Evolutionary conservation across 495 filamentous ascomycete species (phyloP).

Genomic region (Lasiosphaeriaceae sp.): DNA sequence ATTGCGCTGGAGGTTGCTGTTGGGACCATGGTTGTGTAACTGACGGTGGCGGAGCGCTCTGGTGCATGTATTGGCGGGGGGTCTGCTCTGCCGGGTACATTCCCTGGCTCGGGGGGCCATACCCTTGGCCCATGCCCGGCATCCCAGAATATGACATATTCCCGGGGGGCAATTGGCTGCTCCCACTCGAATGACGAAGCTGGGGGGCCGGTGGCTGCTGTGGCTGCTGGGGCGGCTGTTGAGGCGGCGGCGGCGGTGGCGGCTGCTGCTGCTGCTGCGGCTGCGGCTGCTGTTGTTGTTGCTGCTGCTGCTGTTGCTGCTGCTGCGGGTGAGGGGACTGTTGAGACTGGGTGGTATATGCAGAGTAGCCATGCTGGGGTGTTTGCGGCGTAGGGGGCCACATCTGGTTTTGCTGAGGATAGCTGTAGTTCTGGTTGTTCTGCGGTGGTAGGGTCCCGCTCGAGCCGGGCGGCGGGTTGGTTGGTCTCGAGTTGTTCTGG

Average conservation of each 20-base stretch:
- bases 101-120: slow-evolving; percentile 46
- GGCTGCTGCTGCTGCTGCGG: slow-evolving; percentile 29
- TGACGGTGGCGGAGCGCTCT: slow-evolving; percentile 36
- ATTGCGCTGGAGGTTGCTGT: slow-evolving; percentile 36
- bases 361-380: slow-evolving; percentile 42
- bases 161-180: slow-evolving; percentile 56
- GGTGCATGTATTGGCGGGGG: slow-evolving; percentile 59
- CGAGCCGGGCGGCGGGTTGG: slow-evolving; percentile 29
- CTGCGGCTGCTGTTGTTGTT: too few relatives aligned
- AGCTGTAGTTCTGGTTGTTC: slow-evolving; percentile 43
- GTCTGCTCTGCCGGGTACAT: slow-evolving; percentile 57
- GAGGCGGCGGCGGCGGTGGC: slow-evolving; percentile 56
- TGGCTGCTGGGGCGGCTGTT: slow-evolving; percentile 34
- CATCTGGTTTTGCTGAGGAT: slow-evolving; percentile 47
- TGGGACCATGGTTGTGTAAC: slow-evolving; percentile 44
- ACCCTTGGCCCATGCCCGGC: slow-evolving; percentile 54
- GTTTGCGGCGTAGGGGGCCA: slow-evolving; percentile 46
- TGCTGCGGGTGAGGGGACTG: slow-evolving; percentile 54
- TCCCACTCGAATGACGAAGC: slow-evolving; percentile 57
- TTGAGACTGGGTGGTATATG: slow-evolving; percentile 52
- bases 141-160: slow-evolving; percentile 57
- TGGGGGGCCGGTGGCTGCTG: slow-evolving; percentile 59
- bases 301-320: too few relatives aligned
- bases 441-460: slow-evolving; percentile 32
- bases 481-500: slow-evolving; percentile 44